Base-by-base conservation (phyloP, 2,329 filamentous ascomycete species). In the Xylaria sp. region DNA sequence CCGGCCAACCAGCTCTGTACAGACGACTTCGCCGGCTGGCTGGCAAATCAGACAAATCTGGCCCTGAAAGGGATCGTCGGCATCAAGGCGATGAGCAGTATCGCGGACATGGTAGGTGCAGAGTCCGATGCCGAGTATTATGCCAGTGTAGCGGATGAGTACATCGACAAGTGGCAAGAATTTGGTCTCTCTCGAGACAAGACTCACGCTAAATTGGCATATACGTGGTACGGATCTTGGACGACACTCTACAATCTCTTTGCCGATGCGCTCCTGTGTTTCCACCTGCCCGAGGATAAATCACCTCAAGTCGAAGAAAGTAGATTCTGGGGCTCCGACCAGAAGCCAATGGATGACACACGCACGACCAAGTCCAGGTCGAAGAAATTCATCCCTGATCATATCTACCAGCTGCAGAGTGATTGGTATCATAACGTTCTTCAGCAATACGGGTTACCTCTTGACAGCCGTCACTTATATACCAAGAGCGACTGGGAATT, bases 401-500 rank as follows among this genome's bases (percentile, higher is more conserved):
- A 86, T 74, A 87, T 97, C 73, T 97, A 97, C 83, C 87, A 88
- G 74, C 89, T 90, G 71, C 92, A 97, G 77, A 94, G 91, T 56
- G 85, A 90, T 67, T 97, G 92, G 92, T 97, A 97, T 81, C 85
- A 88, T 71, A 86, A 88, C 15, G 92, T 95, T 10, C 87, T 93
- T 72, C 93, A 97, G 78, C 89, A 88, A 74, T 97, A 95, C 79
- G 93, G 93, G 0, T 82, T 97, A 3, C 93, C 93, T 0, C 86
- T 97, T 7, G 93, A 97, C 80, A 92, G 88, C 73, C 88, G 93
- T 51, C 93, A 96, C 79, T 80, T 95, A 3, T 96, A 96, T 79
- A 91, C 93, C 40, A 97, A 97, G 81, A 93, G 91, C 36, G 93
- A 97, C 80, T 97, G 93, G 93, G 91, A 96, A 74, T 94, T 97